A percentile compares a stretch with the other conserved stretches of the same genome.
Evolutionary conservation across 2,329 filamentous ascomycete species (phyloP).

Genomic region (Aspergillus pseudoterreus): DNA sequence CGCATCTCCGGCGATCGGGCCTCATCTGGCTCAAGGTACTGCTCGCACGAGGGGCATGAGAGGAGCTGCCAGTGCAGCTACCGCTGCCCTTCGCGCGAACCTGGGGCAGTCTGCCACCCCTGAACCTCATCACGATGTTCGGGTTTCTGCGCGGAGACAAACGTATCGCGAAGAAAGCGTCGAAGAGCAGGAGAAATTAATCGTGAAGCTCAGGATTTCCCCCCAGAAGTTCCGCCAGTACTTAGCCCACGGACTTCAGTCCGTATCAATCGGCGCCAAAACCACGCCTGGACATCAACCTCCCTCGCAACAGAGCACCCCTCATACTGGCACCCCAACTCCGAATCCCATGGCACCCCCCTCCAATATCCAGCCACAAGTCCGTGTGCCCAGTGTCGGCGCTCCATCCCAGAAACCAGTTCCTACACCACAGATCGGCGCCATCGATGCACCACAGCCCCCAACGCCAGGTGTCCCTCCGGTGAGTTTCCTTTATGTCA

Average conservation of each 20-base stretch:
- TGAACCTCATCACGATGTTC: conserved; percentile 69
- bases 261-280: conserved; percentile 33
- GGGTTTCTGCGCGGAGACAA: conserved; percentile 61
- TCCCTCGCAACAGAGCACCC: conserved; percentile 41
- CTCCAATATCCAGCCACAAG: conserved; percentile 29
- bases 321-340: conserved; percentile 49
- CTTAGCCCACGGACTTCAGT: conserved; percentile 47
- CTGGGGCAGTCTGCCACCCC: conserved; percentile 84
- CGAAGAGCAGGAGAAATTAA: conserved; percentile 64
- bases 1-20: conserved; percentile 77
- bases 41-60: conserved; percentile 84
- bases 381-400: conserved; percentile 18
- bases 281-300: conserved; percentile 44
- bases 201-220: conserved; percentile 72
- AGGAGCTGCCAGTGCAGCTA: conserved; percentile 79
- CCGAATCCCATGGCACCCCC: conserved; percentile 51
- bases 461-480: conserved; percentile 40
- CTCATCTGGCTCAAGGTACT: conserved; percentile 65
- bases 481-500: conserved; percentile 36
- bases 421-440: conserved; percentile 39
- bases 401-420: conserved; percentile 22
- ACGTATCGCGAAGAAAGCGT: conserved; percentile 74
- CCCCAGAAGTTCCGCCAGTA: conserved; percentile 68
- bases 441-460: conserved; percentile 44
- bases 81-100: conserved; percentile 74